Evolutionary conservation across 2,329 filamentous ascomycete species (phyloP).

Genomic region (Rachicladosporium sp.): DNA sequence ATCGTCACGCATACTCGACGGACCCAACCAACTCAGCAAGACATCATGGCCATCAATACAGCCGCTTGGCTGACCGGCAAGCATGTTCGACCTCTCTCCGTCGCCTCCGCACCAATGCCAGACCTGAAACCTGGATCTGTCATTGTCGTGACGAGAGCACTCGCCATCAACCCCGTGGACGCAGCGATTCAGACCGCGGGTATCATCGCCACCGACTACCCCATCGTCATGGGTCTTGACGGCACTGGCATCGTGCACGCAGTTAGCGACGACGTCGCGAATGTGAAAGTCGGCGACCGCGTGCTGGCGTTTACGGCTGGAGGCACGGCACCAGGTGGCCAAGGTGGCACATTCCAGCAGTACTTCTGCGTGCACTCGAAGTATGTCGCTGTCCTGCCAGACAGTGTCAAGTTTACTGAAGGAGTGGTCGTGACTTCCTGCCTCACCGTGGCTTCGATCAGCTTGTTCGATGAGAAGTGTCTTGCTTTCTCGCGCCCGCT

Average conservation of each 20-base stretch:
- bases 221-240: slow-evolving; percentile 19
- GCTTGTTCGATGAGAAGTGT: slow-evolving; percentile 8
- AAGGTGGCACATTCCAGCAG: slow-evolving; percentile 13
- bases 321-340: slow-evolving; percentile 11
- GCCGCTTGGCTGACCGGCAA: slow-evolving; percentile 4
- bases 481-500: slow-evolving; percentile 7
- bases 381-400: slow-evolving; percentile 9
- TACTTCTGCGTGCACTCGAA: slow-evolving; percentile 8
- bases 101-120: slow-evolving; percentile 12
- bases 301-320: slow-evolving; percentile 7
- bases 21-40: too few relatives aligned
- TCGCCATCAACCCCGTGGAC: slow-evolving; percentile 30
- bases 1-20: too few relatives aligned
- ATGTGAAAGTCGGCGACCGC: not conserved
- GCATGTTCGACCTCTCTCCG: slow-evolving; percentile 5
- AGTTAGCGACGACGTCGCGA: not conserved
- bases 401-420: slow-evolving; percentile 10
- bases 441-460: slow-evolving; percentile 11
- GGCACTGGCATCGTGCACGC: slow-evolving; percentile 10
- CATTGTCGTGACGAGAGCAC: slow-evolving; percentile 24
- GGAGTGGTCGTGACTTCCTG: slow-evolving; percentile 13
- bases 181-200: slow-evolving; percentile 20
- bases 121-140: slow-evolving; percentile 18
- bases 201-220: slow-evolving; percentile 13
- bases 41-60: slow-evolving; percentile 4